A percentile compares a stretch with the other conserved stretches of the same genome.
Conservation (phyloP, 2,329 filamentous ascomycete species). For the Cladophialophora immunda region DNA sequence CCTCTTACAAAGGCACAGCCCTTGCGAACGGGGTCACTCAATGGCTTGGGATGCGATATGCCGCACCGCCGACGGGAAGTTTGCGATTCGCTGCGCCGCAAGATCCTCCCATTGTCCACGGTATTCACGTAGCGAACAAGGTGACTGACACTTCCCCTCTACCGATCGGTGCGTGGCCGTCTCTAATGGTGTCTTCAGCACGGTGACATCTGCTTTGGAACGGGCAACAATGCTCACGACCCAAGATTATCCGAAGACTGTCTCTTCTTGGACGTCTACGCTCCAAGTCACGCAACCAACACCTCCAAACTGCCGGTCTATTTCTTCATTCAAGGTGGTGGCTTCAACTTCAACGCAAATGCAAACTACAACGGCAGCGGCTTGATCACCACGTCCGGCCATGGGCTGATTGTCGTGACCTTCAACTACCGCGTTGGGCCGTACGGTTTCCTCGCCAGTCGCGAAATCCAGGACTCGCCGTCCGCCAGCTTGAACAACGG, state of each 20-base stretch:
- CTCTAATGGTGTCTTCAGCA: conserved; percentile 42
- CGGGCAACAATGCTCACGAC: conserved; percentile 70
- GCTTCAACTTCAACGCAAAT: conserved; percentile 68
- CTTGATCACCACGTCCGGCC: conserved; percentile 66
- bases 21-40: conserved; percentile 68
- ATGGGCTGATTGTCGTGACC: conserved; percentile 73
- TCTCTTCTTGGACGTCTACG: conserved; percentile 54
- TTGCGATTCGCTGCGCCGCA: conserved; percentile 73
- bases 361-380: conserved; percentile 68
- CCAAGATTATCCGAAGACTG: conserved; percentile 57
- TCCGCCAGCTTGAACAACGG: conserved; percentile 67
- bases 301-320: conserved; percentile 69
- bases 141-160: conserved; percentile 48
- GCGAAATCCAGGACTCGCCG: conserved; percentile 60
- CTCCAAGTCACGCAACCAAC: conserved; percentile 45
- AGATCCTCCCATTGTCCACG: conserved; percentile 62
- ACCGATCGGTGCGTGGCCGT: conserved; percentile 3
- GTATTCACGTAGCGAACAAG: conserved; percentile 63
- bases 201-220: conserved; percentile 68
- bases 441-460: conserved; percentile 74
- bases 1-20: conserved; percentile 68
- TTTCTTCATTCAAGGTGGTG: conserved; percentile 69
- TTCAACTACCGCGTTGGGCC: conserved; percentile 80
- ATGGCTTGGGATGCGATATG: conserved; percentile 80
- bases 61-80: conserved; percentile 71